phyloP scores from a whole-genome alignment of 352 stramenopile species.

The Pythium coloratum region DNA sequence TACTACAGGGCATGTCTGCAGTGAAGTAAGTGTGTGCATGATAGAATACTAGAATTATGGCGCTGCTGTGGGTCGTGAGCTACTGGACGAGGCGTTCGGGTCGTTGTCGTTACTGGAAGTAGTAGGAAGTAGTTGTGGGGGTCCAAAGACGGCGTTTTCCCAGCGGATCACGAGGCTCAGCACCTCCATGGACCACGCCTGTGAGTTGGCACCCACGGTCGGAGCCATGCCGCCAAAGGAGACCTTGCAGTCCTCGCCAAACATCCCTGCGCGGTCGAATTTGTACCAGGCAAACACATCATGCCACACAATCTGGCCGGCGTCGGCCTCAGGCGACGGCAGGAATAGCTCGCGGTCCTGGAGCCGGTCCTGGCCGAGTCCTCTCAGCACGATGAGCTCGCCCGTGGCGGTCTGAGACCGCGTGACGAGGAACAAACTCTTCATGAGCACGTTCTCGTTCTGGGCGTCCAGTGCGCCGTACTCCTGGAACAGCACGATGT shows the following conservation, averaged over 20 bases:
- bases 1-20: neutral
- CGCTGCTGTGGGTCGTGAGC: neutral
- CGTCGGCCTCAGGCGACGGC: conserved; percentile 11
- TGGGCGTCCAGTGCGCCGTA: conserved; percentile 28
- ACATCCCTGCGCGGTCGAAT: conserved; percentile 31
- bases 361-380: conserved; percentile 35
- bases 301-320: conserved; percentile 27
- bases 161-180: conserved; percentile 41
- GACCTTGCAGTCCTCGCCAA: conserved; percentile 34
- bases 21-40: neutral
- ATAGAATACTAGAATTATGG: neutral
- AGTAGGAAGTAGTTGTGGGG: conserved; percentile 15
- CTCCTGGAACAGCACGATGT: conserved; percentile 34
- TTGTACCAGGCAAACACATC: conserved; percentile 34
- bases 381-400: conserved; percentile 29
- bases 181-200: conserved; percentile 48
- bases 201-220: conserved; percentile 37
- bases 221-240: conserved; percentile 37
- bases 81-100: neutral
- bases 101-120: neutral
- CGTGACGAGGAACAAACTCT: conserved; percentile 27
- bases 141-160: conserved; percentile 38
- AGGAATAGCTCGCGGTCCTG: conserved; percentile 30
- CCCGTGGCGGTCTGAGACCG: conserved; percentile 11
- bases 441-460: conserved; percentile 29